These are phyloP conservation scores for Boletus speciosus DNA, from an alignment of 768 basidiomycete species.

Conservation along the genomic window DNA sequence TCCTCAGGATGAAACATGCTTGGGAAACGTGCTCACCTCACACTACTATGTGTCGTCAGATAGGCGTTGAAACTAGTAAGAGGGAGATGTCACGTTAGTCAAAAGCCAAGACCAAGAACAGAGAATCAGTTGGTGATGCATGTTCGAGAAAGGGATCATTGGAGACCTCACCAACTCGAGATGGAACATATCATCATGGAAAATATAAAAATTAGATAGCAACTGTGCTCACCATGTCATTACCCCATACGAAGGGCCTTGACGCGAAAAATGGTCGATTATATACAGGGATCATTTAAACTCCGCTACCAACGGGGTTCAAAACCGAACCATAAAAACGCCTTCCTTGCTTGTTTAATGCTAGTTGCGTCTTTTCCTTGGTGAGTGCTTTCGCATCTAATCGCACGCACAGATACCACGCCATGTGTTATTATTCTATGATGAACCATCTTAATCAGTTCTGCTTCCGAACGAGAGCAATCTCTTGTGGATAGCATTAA, in stretches of 20 bases:
- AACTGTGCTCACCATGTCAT: slow-evolving; percentile 32
- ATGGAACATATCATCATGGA: slow-evolving; percentile 69
- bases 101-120: slow-evolving; percentile 10
- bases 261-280: neutral
- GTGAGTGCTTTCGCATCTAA: slow-evolving; percentile 14
- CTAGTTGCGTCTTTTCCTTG: neutral
- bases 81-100: neutral
- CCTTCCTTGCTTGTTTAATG: too few relatives aligned
- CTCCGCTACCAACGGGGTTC: slow-evolving; percentile 33
- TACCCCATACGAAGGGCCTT: too few relatives aligned
- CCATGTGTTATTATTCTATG: slow-evolving; percentile 25
- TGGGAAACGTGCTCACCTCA: slow-evolving; percentile 7
- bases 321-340: neutral
- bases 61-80: too few relatives aligned
- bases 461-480: slow-evolving; percentile 79
- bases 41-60: neutral
- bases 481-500: slow-evolving; percentile 68
- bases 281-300: neutral
- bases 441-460: slow-evolving; percentile 62
- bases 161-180: slow-evolving; percentile 65
- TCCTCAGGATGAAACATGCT: slow-evolving; percentile 35
- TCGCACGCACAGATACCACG: neutral
- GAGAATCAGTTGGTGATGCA: slow-evolving; percentile 58
- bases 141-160: slow-evolving; percentile 75
- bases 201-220: slow-evolving; percentile 13